Evolutionary conservation across 2,329 filamentous ascomycete genomes (phyloP), one percentile per base, ranked within the genome.

Genomic region (Hymenoscyphus occultus): DNA sequence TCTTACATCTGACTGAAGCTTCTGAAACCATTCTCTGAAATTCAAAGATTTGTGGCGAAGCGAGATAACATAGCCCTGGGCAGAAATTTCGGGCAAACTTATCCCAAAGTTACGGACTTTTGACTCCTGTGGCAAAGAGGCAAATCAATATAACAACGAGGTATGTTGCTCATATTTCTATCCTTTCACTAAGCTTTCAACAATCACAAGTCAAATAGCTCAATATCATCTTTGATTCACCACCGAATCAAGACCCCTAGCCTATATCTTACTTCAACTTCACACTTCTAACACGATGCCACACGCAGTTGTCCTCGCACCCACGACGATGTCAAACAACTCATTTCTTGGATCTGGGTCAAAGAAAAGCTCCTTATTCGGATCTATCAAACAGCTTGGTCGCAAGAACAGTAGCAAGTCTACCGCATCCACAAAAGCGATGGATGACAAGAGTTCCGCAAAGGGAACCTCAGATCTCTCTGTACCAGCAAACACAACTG

Each of bases 321-420:
- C 35, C 9, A 35, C 54, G 14, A 57, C 32, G 28, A 57, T 57
- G 54, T 28, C 54, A 16, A 5, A 13, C 54, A 16, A 13, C 19
- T 51, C 45, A 57, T 57, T 14, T 32, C 22, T 32, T 22, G 22
- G 51, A 6, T 56, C 51, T 19, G 22, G 65, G 65, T 42, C 60
- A 9, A 19, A 61, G 19, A 35, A 62, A 16, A 62, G 63, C 22
- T 68, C 70, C 51, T 13, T 71, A n/a, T 66, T 71, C 39, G 68
- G 67, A 6, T 68, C 68, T 31, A 45, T 71, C 19, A 64, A 66
- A 35, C 70, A 69, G 42, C 56, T 70, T 19, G 65, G 63, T 45
- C 70, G 66, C 60, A 70, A 68, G 61, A 67, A 61, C 39, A 71
- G 70, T 62, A 65, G 60, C 45, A 40, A 35, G 31, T 56, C 60